phyloP scores from a whole-genome alignment of 345 rosid genomes.

The Aquilaria malaccensis region DNA sequence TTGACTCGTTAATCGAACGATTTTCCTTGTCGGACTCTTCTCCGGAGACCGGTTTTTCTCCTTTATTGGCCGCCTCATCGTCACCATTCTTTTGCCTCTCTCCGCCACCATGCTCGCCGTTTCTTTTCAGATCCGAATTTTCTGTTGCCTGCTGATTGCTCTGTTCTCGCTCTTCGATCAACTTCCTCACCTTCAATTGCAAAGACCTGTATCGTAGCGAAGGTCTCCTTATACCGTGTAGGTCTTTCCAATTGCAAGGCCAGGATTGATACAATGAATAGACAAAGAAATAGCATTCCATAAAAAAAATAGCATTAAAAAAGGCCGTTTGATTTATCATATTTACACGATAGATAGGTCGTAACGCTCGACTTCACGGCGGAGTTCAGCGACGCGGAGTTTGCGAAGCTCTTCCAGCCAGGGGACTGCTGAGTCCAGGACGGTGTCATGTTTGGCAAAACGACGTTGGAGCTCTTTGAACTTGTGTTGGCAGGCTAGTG shows the following conservation, averaged over 20 bases:
- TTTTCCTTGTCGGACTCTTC: slow-evolving; percentile 24
- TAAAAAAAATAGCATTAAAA: neutral
- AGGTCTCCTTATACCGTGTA: neutral
- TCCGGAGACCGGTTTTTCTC: slow-evolving; percentile 11
- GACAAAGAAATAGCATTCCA: neutral
- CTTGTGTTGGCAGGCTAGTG: slow-evolving; percentile 35
- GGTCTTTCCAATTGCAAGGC: no score
- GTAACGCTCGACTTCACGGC: slow-evolving; percentile 51
- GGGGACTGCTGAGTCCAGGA: slow-evolving; percentile 14
- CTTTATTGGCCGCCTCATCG: slow-evolving; percentile 10
- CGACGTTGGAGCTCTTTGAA: slow-evolving; percentile 47
- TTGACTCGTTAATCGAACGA: slow-evolving; percentile 44
- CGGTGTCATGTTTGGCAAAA: slow-evolving; percentile 17
- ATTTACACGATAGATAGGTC: slow-evolving; percentile 51
- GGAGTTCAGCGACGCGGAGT: slow-evolving; percentile 62
- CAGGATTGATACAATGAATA: no score
- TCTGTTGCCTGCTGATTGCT: slow-evolving; percentile 11
- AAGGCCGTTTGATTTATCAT: neutral
- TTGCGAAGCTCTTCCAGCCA: slow-evolving; percentile 50
- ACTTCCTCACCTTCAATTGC: slow-evolving; percentile 38
- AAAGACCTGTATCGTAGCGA: slow-evolving; percentile 29
- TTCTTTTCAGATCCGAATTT: slow-evolving; percentile 16
- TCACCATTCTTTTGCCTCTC: slow-evolving; percentile 4
- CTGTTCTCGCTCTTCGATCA: slow-evolving; percentile 32
- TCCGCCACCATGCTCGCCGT: neutral